A percentile compares a stretch with the other conserved stretches of the same genome.
These are phyloP conservation scores for Magnaporthiopsis rhizophila DNA, from an alignment of 2,329 filamentous ascomycete species.

Conservation along the genomic window DNA sequence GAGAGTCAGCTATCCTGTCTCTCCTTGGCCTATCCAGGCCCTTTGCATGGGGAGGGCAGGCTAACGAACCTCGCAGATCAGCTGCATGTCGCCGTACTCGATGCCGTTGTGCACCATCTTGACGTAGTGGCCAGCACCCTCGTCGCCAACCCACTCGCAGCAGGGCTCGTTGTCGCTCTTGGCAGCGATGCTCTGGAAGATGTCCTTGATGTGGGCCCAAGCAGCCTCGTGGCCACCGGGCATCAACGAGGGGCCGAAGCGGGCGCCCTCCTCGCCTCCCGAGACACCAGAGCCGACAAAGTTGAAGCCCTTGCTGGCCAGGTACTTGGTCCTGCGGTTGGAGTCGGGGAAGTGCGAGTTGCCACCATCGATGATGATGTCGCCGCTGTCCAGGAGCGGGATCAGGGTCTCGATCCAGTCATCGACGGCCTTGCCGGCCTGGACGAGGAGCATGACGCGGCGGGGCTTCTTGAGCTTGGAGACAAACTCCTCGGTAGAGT, in stretches of 20 bases:
- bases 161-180: constrained; percentile 96
- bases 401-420: constrained; percentile 97
- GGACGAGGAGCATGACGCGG: constrained; percentile 96
- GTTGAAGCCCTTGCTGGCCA: constrained; percentile 76
- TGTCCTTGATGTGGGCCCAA: constrained; percentile 97
- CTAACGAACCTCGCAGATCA: constrained; percentile 84
- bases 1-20: constrained; percentile 6
- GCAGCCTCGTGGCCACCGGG: constrained; percentile 97
- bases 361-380: constrained; percentile 99
- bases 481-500: constrained; percentile 90
- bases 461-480: constrained; percentile 95
- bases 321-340: constrained; percentile 92
- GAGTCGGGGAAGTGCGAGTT: constrained; percentile 99
- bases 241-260: constrained; percentile 96
- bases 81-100: constrained; percentile 99
- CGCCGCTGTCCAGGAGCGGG: constrained; percentile 71
- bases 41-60: neutral
- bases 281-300: constrained; percentile 98
- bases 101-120: constrained; percentile 99
- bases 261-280: constrained; percentile 97
- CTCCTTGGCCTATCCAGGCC: neutral
- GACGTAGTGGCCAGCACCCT: constrained; percentile 99
- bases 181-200: constrained; percentile 95
- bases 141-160: constrained; percentile 99
- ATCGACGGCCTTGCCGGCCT: constrained; percentile 95